Base-by-base conservation (phyloP, 208 protist genomes). In the Leishmania tarentolae region DNA sequence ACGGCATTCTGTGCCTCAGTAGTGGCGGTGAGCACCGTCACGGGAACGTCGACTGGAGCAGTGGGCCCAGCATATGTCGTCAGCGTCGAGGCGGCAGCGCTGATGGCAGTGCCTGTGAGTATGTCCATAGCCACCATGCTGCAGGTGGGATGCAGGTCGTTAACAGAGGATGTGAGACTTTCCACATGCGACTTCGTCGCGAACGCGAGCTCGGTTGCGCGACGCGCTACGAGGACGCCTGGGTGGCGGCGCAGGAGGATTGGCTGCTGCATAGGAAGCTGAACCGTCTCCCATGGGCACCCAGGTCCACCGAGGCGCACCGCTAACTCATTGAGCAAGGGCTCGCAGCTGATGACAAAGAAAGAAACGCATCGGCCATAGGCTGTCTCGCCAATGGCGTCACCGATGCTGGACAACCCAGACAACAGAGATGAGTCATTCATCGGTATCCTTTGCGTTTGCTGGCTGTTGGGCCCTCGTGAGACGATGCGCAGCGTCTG, bases 251-350 rank as follows among this genome's bases (percentile, higher is more conserved):
- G 73, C 2, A 94, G 70, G 19, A 81, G 83, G 13, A 89, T 46
- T 2, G 89, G 84, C 50, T 74, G 71, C 31, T 3, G 21, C 86
- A 91, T 93, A 17, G 91, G 91, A 11, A 95, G 82, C 15, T 76
- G 28, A 1, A 92, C 63, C 57, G 78, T 81, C 40, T 84, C 80
- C 91, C 91, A 95, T 31, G 63, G 75, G 61, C 87, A 72, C 44
- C 87, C 83, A 15, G 91, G 85, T 15, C 91, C 91, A 61, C 91
- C 91, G 11, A 95, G 88, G 8, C 91, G 89, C 52, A 92, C 83
- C 44, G 79, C 84, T 1, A 95, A 35, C 17, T 75, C 80, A 13
- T 78, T 47, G n/a, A 73, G 66, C 4, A 66, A 19, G 2, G 86
- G 84, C 13, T 72, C 78, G 75, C 85, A 89, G 46, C 74, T 59